Percentiles rank a stretch among this genome's conserved stretches.
Conservation (phyloP, 2,329 filamentous ascomycete species). For the Xylariales sp. region DNA sequence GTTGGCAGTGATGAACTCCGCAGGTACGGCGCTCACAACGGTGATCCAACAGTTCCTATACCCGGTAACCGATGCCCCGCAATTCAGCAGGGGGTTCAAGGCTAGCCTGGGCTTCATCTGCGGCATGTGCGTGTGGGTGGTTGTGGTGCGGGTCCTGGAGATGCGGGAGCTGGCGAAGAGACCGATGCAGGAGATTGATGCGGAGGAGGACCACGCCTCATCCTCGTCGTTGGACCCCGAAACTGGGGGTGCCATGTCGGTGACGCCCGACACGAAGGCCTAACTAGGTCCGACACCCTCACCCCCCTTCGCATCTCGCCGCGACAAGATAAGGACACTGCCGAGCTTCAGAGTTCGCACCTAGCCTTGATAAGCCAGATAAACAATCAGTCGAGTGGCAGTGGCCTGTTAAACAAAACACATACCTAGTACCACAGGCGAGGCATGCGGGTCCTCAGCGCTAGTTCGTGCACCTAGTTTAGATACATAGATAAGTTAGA, state of each 20-base stretch:
- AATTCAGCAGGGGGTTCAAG: constrained; percentile 22
- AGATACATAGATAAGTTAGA: too few relatives aligned
- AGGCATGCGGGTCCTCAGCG: too few relatives aligned
- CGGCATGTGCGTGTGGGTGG: constrained; percentile 19
- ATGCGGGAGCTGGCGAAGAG: constrained; percentile 4
- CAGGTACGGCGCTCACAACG: constrained; percentile 23
- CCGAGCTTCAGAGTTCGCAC: too few relatives aligned
- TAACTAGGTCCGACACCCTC: too few relatives aligned
- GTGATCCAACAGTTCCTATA: constrained; percentile 28
- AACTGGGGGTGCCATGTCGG: background rate
- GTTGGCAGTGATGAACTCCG: constrained; percentile 30
- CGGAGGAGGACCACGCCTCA: background rate
- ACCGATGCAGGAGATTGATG: background rate
- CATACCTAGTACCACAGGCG: too few relatives aligned
- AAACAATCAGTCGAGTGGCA: too few relatives aligned
- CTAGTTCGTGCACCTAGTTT: too few relatives aligned
- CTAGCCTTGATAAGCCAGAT: too few relatives aligned
- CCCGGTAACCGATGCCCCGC: constrained; percentile 25
- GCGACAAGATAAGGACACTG: too few relatives aligned
- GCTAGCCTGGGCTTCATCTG: constrained; percentile 21
- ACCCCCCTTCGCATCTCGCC: too few relatives aligned
- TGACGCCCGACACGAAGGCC: too few relatives aligned
- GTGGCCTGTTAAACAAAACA: too few relatives aligned
- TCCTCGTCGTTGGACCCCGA: background rate
- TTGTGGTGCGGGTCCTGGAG: constrained; percentile 14